These are phyloP conservation scores for Elsinoe australis DNA, from an alignment of 2,329 filamentous ascomycete genomes.

Conservation along the genomic window DNA sequence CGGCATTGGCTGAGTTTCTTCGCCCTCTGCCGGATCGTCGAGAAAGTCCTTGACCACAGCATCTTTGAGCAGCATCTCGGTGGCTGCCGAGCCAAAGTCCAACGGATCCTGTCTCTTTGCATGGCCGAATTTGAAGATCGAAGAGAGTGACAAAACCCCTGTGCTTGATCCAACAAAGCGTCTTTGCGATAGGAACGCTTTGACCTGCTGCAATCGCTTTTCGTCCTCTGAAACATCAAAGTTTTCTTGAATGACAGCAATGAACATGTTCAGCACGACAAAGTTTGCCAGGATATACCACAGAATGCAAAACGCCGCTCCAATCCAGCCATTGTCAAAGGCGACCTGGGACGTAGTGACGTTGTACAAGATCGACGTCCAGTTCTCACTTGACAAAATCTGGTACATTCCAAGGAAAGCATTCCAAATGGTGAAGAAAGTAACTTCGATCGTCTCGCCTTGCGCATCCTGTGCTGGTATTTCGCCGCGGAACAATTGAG, in stretches of 20 bases:
- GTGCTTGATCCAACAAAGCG: conserved; percentile 62
- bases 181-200: conserved; percentile 85
- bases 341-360: conserved; percentile 61
- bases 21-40: conserved; percentile 54
- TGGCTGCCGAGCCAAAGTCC: conserved; percentile 82
- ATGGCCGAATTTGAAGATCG: conserved; percentile 55
- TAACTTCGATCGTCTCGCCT: conserved; percentile 60
- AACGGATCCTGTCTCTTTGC: conserved; percentile 69
- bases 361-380: conserved; percentile 81
- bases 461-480: conserved; percentile 55
- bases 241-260: conserved; percentile 99
- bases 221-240: conserved; percentile 98
- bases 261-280: conserved; percentile 98
- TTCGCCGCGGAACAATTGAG: conserved; percentile 85
- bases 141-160: conserved; percentile 63
- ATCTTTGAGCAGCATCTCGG: conserved; percentile 95
- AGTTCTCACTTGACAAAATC: conserved; percentile 90
- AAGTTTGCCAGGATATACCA: conserved; percentile 94
- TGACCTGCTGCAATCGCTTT: conserved; percentile 92
- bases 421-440: conserved; percentile 88
- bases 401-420: conserved; percentile 98
- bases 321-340: conserved; percentile 79
- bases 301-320: conserved; percentile 78
- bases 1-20: conserved; percentile 19
- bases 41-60: conserved; percentile 92